Evolutionary conservation across 441 rosid species (phyloP).

Genomic region (Populus hybrid): DNA sequence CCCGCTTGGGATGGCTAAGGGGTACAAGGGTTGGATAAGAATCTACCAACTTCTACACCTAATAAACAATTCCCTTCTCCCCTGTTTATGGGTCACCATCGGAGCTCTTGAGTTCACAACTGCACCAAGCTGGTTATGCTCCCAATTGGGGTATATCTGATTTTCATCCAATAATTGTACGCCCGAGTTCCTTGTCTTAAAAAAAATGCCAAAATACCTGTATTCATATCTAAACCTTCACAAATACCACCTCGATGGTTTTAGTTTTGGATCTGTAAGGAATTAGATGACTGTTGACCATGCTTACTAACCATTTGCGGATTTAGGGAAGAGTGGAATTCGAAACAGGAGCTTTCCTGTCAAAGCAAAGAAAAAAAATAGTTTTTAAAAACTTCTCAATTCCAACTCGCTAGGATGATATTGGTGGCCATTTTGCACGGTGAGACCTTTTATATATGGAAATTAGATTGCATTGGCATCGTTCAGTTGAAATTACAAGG

Average conservation of each 20-base stretch:
- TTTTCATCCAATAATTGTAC: not conserved
- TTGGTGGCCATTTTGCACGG: not conserved
- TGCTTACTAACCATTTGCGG: not conserved
- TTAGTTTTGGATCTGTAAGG: not conserved
- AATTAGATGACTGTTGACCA: not conserved
- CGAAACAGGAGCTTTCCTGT: not conserved
- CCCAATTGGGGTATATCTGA: too few species aligned
- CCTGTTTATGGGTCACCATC: too few species aligned
- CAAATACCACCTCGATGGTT: not conserved
- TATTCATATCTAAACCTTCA: not conserved
- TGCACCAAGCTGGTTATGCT: too few species aligned
- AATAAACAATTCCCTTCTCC: too few species aligned
- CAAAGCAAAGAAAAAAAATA: not conserved
- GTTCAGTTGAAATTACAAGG: constrained; percentile 8
- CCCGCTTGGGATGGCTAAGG: too few species aligned
- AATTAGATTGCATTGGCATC: not conserved
- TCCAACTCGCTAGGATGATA: not conserved
- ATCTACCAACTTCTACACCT: too few species aligned
- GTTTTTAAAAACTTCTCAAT: not conserved
- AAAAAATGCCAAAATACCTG: not conserved
- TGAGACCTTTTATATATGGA: not conserved
- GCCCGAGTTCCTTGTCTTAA: not conserved
- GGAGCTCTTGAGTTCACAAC: too few species aligned
- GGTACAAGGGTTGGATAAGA: too few species aligned
- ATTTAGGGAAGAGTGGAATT: not conserved